Conservation (phyloP, 805 yeast species). For the Starmerella floris region DNA sequence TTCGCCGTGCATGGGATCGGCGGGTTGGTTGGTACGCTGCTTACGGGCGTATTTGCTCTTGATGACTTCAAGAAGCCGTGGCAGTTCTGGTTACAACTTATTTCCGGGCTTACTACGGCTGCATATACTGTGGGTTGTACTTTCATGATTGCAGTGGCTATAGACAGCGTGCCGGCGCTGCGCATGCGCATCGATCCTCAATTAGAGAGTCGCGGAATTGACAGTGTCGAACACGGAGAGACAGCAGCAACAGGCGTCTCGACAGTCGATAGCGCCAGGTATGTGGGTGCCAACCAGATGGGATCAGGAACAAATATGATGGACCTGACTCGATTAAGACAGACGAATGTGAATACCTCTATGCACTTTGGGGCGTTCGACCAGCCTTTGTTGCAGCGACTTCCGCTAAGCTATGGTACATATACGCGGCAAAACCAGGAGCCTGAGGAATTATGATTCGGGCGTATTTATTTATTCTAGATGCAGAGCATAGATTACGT, state of each 20-base stretch:
- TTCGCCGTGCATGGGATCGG: constrained; percentile 50
- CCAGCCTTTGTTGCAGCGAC: constrained; percentile 19
- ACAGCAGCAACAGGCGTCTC: constrained; percentile 34
- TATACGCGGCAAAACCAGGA: constrained; percentile 2
- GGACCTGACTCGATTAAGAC: constrained; percentile 11
- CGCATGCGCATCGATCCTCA: constrained; percentile 73
- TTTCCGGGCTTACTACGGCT: constrained; percentile 58
- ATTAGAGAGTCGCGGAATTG: constrained; percentile 75
- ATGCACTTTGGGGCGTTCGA: constrained; percentile 20
- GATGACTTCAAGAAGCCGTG: constrained; percentile 39
- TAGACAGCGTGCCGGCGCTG: constrained; percentile 70
- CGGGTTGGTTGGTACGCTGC: constrained; percentile 36
- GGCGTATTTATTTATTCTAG: no score
- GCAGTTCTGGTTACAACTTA: constrained; percentile 81
- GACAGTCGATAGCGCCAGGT: constrained; percentile 1
- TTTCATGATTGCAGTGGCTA: constrained; percentile 45
- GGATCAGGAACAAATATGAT: background rate
- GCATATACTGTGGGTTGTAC: constrained; percentile 68
- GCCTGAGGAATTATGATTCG: background rate
- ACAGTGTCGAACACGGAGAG: constrained; percentile 83
- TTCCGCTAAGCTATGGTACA: constrained; percentile 18
- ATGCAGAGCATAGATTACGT: no score
- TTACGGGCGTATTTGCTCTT: constrained; percentile 89
- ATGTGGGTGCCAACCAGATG: background rate
- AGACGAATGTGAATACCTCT: constrained; percentile 17